Evolutionary conservation across 2,329 filamentous ascomycete genomes (phyloP).

Genomic region (Raffaelea ambrosiae): DNA sequence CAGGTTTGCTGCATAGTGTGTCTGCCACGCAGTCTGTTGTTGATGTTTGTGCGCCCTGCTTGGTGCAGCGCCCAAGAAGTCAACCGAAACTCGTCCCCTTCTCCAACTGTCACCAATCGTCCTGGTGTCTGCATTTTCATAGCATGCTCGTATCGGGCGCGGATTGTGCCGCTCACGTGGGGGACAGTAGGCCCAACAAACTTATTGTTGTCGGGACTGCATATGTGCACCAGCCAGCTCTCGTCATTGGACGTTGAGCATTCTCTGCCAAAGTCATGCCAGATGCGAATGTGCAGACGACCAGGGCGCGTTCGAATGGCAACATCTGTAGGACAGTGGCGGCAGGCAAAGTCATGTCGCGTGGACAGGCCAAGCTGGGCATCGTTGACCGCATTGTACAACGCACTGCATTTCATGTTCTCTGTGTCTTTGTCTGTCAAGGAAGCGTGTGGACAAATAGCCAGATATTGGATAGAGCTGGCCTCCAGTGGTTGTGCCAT

Average conservation of each 20-base stretch:
- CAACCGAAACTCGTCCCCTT: not conserved
- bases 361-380: not conserved
- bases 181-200: not conserved
- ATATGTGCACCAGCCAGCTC: not conserved
- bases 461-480: not conserved
- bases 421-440: not conserved
- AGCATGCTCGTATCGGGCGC: slow-evolving; percentile 1
- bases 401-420: not conserved
- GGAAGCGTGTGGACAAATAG: slow-evolving; percentile 1
- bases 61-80: not conserved
- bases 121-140: not conserved
- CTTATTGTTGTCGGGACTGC: slow-evolving; percentile 1
- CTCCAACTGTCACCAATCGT: not conserved
- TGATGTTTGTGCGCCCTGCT: not conserved
- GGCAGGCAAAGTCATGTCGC: not conserved
- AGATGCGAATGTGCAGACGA: not conserved
- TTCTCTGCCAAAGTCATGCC: slow-evolving; percentile 3
- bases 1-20: too few species aligned
- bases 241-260: not conserved
- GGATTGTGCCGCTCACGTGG: not conserved
- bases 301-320: not conserved
- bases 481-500: not conserved
- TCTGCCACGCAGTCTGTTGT: not conserved
- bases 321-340: slow-evolving; percentile 3
- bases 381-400: slow-evolving; percentile 1